These are phyloP conservation scores for Vitis riparia DNA, from an alignment of 164 flowering plant species.

Conservation along the genomic window DNA sequence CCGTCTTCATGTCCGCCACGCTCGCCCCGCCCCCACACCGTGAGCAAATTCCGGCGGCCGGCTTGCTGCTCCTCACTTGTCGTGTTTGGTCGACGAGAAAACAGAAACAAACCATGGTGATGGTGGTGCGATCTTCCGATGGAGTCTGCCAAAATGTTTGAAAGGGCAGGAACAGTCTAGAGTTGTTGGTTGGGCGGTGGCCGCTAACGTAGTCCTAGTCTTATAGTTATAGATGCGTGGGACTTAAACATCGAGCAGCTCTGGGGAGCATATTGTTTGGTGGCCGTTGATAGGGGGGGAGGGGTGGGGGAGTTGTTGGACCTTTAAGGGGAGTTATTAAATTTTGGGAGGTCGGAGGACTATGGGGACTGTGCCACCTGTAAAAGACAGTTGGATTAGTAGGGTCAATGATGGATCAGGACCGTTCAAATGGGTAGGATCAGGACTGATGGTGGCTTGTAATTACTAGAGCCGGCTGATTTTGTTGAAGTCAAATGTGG, in stretches of 20 bases:
- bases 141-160: not conserved
- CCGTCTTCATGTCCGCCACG: conserved; percentile 79
- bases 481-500: not conserved
- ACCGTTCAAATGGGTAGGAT: not conserved
- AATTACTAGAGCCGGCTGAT: no score
- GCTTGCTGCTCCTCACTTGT: conserved; percentile 54
- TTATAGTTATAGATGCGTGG: not conserved
- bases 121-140: not conserved
- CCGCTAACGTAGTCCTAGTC: not conserved
- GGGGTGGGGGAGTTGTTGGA: not conserved
- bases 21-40: conserved; percentile 81
- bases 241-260: conserved; percentile 12
- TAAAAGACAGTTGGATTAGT: no score
- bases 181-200: not conserved
- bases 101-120: conserved; percentile 69
- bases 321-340: no score
- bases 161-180: not conserved
- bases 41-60: conserved; percentile 81
- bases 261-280: not conserved
- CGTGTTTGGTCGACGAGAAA: conserved; percentile 78
- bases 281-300: conserved; percentile 1
- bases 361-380: no score
- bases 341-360: no score
- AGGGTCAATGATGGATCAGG: no score
- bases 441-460: not conserved